Base-by-base conservation (phyloP, 2,329 filamentous ascomycete species). In the Raffaelea arxii region DNA sequence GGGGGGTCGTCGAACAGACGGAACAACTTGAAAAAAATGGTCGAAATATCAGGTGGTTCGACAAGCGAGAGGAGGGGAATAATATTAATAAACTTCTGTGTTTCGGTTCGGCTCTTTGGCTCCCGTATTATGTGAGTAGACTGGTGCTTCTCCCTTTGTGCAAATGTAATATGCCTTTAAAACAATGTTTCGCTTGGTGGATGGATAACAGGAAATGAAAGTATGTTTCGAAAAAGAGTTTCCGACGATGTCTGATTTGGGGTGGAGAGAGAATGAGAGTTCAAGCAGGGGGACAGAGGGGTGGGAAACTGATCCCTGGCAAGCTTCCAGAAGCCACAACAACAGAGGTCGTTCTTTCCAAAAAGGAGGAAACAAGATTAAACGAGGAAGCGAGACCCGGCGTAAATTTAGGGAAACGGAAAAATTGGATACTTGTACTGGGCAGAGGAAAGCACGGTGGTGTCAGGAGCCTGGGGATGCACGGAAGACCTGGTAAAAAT, bases 251-350 rank as follows among this genome's bases (percentile, higher is more conserved):
- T 40, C 5, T 6, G 36, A 12, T n/a, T 38, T 38, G 36, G 36
- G 36, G 5, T 16, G 21, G 38, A 38, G 32, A 39, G 10, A 6
- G 24, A 24, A 23, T 21, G 25, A 37, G 32, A 25, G n/a, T 32
- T 12, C 12, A 43, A 39, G 43, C 32, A 35, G 40, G 25, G 43
- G 23, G 27, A 27, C n/a, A n/a, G n/a, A n/a, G n/a, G n/a, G n/a
- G n/a, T n/a, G 32, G 22, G 12, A 19, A 42, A 22, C 10, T 30
- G 40, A 39, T 24, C 36, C 37, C 24, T 27, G 37, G 41, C 30
- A 30, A 42, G 38, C 48, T 47, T 47, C 39, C 43, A 45, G 39
- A 46, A 42, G 40, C 46, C 43, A 25, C 19, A 21, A 30, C 45
- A 44, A 37, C 22, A 41, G 32, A 32, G 37, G 39, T 9, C 38